Evolutionary conservation across 139 green algal genomes (phyloP), one percentile per base, ranked within the genome.

Genomic region (Closterium sp.): DNA sequence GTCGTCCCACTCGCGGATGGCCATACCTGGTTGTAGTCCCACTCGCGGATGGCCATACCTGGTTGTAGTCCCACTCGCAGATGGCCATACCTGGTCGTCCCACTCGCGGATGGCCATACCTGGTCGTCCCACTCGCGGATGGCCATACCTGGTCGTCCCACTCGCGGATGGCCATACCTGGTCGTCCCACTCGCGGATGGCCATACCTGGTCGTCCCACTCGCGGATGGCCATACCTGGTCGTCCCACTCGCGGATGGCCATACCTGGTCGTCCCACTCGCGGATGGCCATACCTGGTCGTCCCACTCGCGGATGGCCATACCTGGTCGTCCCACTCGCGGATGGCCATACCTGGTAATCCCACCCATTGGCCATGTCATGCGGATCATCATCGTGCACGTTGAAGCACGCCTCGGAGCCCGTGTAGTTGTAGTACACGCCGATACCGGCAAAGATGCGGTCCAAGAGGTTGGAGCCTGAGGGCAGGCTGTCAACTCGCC

Each of bases 361-460:
- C 43, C 43, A 69, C 5, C 43, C 43, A 25, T 69, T 69, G 43
- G 1, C 4, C 43, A 69, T 69, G 43, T 69, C 43, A 69, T 69
- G 43, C 9, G 43, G 10, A 25, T 69, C 43, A 1, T 12, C 23
- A 69, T 69, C 43, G 43, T 16, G 0, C 8, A 69, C 43, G 10
- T 16, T 91, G 43, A 94, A 94, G 84, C 92, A 94, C 43, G 34
- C 25, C 21, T 34, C 64, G 3, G 34, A 12, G 0, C 92, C 92
- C n/a, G 90, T 76, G 84, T 91, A 91, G 84, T 94, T 94, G 92
- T 93, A 94, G 43, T 93, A 94, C 36, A 94, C 84, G 33, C 35
- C 90, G 6, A 92, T 10, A 21, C 38, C 38, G 16, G 38, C 38
- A 66, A 12, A 4, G 38, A 66, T 66, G 38, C 38, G 38, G 16